Evolutionary conservation across 805 yeast genomes (phyloP).

Genomic region (Kazachstania taianensis): DNA sequence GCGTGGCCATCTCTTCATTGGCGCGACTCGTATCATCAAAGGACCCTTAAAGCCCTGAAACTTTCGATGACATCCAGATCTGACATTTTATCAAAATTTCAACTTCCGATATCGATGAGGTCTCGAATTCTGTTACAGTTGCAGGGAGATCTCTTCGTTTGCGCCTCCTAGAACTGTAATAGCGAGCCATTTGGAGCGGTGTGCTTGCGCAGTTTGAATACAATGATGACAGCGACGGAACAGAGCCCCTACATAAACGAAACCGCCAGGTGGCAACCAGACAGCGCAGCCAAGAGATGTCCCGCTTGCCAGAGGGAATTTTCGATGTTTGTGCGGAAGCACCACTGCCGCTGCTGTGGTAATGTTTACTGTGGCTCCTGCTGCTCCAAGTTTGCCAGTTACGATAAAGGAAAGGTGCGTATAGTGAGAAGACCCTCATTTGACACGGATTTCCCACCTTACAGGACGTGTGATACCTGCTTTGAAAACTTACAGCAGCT

Average conservation of each 20-base stretch:
- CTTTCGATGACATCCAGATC: no score
- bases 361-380: constrained; percentile 46
- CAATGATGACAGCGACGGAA: neutral
- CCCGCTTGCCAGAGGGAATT: constrained; percentile 37
- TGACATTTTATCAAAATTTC: no score
- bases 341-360: constrained; percentile 65
- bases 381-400: constrained; percentile 19
- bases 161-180: no score
- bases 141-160: no score
- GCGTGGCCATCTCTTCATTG: no score
- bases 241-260: constrained; percentile 5
- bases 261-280: constrained; percentile 27
- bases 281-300: constrained; percentile 30
- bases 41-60: no score
- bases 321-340: constrained; percentile 46
- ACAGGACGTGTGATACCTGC: constrained; percentile 8
- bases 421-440: constrained; percentile 16
- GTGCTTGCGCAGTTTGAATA: no score
- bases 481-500: constrained; percentile 30
- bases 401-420: constrained; percentile 20
- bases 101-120: no score
- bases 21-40: no score
- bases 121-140: no score
- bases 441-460: constrained; percentile 7
- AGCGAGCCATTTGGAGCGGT: no score